phyloP scores from a whole-genome alignment of 176 grass and related monocot genomes.

The Alopecurus myosuroides region DNA sequence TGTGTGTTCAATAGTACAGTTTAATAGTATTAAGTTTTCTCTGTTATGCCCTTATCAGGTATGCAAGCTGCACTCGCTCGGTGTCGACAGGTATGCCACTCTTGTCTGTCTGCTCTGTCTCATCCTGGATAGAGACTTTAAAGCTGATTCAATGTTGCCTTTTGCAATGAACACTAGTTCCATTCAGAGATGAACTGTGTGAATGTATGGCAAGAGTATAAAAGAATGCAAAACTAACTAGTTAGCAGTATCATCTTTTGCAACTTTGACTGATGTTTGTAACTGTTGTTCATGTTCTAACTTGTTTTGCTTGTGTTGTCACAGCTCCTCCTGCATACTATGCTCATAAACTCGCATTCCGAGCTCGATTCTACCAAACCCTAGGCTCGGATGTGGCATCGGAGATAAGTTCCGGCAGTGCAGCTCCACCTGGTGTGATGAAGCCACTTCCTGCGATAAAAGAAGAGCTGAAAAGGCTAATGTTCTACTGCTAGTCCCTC shows the following conservation, averaged over 20 bases:
- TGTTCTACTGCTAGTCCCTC: conserved; percentile 66
- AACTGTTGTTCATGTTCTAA: background rate
- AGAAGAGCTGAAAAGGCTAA: conserved; percentile 51
- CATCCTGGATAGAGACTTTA: background rate
- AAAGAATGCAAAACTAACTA: background rate
- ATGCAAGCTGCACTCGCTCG: conserved; percentile 71
- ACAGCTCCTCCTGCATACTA: conserved; percentile 75
- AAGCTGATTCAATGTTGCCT: background rate
- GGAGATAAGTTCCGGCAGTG: background rate
- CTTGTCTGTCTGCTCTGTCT: background rate
- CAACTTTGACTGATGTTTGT: background rate
- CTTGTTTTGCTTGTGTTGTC: background rate
- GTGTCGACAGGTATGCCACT: conserved; percentile 66
- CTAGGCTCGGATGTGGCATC: background rate
- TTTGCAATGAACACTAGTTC: background rate
- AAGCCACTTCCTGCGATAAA: conserved; percentile 45
- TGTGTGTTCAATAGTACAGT: background rate
- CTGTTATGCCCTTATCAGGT: conserved; percentile 31
- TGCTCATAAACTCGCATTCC: conserved; percentile 64
- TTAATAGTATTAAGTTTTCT: background rate
- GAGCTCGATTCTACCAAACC: conserved; percentile 52
- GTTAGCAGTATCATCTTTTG: background rate
- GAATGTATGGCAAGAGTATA: background rate
- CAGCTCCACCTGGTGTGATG: background rate
- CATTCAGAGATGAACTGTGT: background rate